Conservation (phyloP, 345 rosid genomes). For the Salix exigua region DNA sequence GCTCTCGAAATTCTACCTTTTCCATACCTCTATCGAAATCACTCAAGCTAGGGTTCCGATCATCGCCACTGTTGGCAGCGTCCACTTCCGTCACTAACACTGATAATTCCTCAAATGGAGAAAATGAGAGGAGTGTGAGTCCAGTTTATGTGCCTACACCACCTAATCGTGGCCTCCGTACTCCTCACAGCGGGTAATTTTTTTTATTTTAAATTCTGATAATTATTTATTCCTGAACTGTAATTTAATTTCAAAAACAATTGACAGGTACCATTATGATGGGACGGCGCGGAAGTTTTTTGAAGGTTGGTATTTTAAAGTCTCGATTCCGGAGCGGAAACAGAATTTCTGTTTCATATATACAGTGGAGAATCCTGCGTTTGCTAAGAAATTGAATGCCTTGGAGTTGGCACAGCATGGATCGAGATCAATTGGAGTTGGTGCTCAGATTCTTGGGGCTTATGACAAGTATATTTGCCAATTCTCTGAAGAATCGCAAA, state of each 20-base stretch:
- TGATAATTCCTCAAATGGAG: conserved; percentile 11
- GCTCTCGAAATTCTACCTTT: not conserved
- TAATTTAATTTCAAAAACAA: not conserved
- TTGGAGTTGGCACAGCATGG: conserved; percentile 60
- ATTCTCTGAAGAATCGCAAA: conserved; percentile 54
- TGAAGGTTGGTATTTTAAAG: conserved; percentile 96
- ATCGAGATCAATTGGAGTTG: conserved; percentile 73
- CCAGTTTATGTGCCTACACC: conserved; percentile 72
- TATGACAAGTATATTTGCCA: conserved; percentile 79
- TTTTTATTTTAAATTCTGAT: too few relatives aligned
- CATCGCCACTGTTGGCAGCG: conserved; percentile 22
- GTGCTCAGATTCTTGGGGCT: conserved; percentile 94
- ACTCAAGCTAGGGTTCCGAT: not conserved
- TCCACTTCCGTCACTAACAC: conserved; percentile 22
- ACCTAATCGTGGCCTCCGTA: conserved; percentile 56
- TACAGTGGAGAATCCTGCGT: conserved; percentile 80
- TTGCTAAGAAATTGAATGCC: conserved; percentile 43
- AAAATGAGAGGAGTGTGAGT: conserved; percentile 15
- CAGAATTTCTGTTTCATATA: conserved; percentile 97
- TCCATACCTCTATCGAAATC: conserved; percentile 1
- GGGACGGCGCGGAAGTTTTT: conserved; percentile 69
- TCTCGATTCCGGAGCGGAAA: conserved; percentile 71
- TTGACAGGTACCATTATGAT: conserved; percentile 79
- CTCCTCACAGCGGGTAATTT: conserved; percentile 93
- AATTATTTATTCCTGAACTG: not conserved